phyloP scores from a whole-genome alignment of 345 rosid species.

The Moringa oleifera region DNA sequence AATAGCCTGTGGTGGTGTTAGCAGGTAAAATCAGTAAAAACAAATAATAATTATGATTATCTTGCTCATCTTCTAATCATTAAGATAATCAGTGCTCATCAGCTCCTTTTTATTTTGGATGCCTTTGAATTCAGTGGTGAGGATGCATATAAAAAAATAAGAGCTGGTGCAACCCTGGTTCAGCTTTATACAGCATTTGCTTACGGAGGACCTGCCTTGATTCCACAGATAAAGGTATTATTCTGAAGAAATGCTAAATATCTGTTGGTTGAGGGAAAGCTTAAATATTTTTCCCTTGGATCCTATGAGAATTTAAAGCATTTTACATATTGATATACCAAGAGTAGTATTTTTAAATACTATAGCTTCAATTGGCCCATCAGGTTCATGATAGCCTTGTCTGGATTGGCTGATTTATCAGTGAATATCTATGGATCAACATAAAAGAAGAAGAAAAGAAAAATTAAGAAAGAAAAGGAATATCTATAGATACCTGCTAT shows the following conservation, averaged over 20 bases:
- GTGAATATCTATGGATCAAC: no score
- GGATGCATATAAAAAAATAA: constrained; percentile 89
- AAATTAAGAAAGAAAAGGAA: no score
- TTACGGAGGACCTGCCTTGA: constrained; percentile 94
- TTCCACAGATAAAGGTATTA: constrained; percentile 83
- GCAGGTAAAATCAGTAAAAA: constrained; percentile 46
- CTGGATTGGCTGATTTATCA: no score
- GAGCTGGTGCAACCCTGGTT: constrained; percentile 96
- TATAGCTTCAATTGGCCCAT: not conserved
- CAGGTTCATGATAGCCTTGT: no score
- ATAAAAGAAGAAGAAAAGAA: no score
- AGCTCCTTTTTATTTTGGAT: not conserved
- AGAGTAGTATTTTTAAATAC: no score
- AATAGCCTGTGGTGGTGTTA: constrained; percentile 90
- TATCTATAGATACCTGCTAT: no score
- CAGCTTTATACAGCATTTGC: constrained; percentile 95
- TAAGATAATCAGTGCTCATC: not conserved
- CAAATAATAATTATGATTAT: not conserved
- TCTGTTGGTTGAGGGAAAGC: not conserved
- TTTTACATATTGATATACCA: not conserved
- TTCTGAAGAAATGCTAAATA: not conserved
- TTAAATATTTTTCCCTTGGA: not conserved
- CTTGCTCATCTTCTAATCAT: not conserved
- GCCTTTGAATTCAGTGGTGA: constrained; percentile 64
- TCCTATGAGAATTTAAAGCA: not conserved